Conservation (phyloP, 345 rosid genomes). For the Syzygium oleosum region DNA sequence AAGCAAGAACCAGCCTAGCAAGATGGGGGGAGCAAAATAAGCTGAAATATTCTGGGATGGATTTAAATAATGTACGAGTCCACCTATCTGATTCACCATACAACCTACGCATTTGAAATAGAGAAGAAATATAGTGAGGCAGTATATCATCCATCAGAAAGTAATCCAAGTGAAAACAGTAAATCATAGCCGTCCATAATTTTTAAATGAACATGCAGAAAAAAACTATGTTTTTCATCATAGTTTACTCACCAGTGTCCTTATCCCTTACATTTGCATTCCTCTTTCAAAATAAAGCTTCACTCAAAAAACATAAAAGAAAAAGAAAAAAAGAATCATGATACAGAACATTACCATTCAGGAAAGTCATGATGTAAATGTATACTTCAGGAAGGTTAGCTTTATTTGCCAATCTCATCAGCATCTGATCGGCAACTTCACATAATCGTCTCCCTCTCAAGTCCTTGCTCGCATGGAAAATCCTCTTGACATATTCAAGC, state of each 20-base stretch:
- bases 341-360: slow-evolving; percentile 47
- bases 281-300: not conserved
- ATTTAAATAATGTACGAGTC: not conserved
- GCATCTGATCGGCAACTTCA: slow-evolving; percentile 63
- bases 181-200: not conserved
- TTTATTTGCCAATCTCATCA: slow-evolving; percentile 53
- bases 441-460: slow-evolving; percentile 67
- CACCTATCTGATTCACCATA: not conserved
- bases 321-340: not conserved
- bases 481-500: slow-evolving; percentile 80
- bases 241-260: not conserved
- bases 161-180: not conserved
- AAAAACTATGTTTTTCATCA: not conserved
- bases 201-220: not conserved
- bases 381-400: slow-evolving; percentile 57
- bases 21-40: not conserved
- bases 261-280: not conserved
- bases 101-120: not conserved
- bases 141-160: not conserved
- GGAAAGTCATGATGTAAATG: slow-evolving; percentile 42
- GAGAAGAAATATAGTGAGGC: not conserved
- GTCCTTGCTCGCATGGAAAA: slow-evolving; percentile 78
- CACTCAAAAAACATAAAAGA: not conserved
- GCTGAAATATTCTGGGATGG: not conserved
- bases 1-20: not conserved